Percentiles rank a stretch among this genome's conserved stretches.
phyloP scores from a whole-genome alignment of 768 basidiomycete species.

The Phlegmacium glaucopus region DNA sequence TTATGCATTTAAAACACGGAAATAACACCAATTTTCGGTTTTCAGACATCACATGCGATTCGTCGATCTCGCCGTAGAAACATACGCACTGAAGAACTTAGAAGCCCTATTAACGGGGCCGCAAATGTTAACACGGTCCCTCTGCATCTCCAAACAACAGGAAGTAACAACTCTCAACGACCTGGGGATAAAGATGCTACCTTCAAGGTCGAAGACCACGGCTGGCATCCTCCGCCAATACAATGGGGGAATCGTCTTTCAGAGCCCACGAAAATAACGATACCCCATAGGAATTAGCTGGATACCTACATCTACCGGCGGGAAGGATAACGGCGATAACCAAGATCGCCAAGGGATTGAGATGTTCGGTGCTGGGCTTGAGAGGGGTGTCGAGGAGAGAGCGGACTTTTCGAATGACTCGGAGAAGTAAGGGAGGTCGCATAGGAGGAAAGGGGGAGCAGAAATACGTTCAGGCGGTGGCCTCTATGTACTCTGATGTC shows the following conservation, averaged over 20 bases:
- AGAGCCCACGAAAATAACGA: slow-evolving; percentile 32
- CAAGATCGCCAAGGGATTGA: slow-evolving; percentile 60
- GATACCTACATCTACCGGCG: slow-evolving; percentile 53
- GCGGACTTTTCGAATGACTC: slow-evolving; percentile 50
- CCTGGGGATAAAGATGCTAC: slow-evolving; percentile 49
- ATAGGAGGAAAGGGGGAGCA: slow-evolving; percentile 79
- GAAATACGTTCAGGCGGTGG: slow-evolving; percentile 74
- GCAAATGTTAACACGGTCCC: slow-evolving; percentile 65
- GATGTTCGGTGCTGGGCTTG: slow-evolving; percentile 85
- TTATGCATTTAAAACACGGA: too few species aligned
- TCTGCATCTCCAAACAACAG: slow-evolving; percentile 41
- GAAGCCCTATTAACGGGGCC: slow-evolving; percentile 40
- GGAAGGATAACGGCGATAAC: slow-evolving; percentile 25
- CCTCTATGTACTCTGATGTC: too few species aligned
- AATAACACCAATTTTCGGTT: too few species aligned
- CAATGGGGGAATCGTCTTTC: slow-evolving; percentile 7
- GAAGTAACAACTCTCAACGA: slow-evolving; percentile 19
- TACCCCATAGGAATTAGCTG: slow-evolving; percentile 83
- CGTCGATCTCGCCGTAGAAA: slow-evolving; percentile 49
- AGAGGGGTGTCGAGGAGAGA: slow-evolving; percentile 63
- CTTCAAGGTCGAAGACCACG: slow-evolving; percentile 55
- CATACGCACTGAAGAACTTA: slow-evolving; percentile 40
- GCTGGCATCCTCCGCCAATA: slow-evolving; percentile 6
- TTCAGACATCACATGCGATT: too few species aligned
- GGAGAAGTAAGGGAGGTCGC: slow-evolving; percentile 75